Evolutionary conservation across 306 rosid genomes (phyloP).

Genomic region (Vigna angularis): DNA sequence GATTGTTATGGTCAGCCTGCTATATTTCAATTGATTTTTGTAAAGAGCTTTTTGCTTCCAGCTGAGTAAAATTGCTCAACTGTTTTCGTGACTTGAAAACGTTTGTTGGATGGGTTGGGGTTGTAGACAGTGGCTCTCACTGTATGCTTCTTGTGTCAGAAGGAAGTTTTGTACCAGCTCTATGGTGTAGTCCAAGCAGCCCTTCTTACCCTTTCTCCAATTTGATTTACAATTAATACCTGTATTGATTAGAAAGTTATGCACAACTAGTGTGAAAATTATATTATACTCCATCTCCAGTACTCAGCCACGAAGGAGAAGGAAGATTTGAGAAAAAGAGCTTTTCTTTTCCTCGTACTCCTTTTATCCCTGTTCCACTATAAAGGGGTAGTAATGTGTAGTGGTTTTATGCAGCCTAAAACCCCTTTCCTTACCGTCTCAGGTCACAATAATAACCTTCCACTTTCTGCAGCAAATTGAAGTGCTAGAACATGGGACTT

Average conservation of each 20-base stretch:
- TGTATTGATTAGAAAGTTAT: not conserved
- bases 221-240: not conserved
- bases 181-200: constrained; percentile 22
- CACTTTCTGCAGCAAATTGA: not conserved
- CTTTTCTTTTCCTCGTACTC: constrained; percentile 1
- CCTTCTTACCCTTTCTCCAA: not conserved
- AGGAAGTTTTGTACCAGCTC: constrained; percentile 9
- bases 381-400: not conserved
- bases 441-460: not conserved
- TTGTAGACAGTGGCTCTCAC: not conserved
- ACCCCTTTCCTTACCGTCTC: not conserved
- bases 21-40: constrained; percentile 4
- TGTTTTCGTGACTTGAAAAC: not conserved
- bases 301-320: constrained; percentile 24
- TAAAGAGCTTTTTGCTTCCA: not conserved
- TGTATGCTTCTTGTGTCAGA: not conserved
- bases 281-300: not conserved
- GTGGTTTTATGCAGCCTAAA: not conserved
- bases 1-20: not conserved
- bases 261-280: constrained; percentile 4
- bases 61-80: not conserved
- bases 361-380: not conserved
- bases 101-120: constrained; percentile 1
- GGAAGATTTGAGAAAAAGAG: not conserved
- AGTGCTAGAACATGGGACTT: constrained; percentile 22